A percentile compares a stretch with the other conserved stretches of the same genome.
phyloP scores from a whole-genome alignment of 1,284 basidiomycete genomes.

The Microbotryomycetes sp. region DNA sequence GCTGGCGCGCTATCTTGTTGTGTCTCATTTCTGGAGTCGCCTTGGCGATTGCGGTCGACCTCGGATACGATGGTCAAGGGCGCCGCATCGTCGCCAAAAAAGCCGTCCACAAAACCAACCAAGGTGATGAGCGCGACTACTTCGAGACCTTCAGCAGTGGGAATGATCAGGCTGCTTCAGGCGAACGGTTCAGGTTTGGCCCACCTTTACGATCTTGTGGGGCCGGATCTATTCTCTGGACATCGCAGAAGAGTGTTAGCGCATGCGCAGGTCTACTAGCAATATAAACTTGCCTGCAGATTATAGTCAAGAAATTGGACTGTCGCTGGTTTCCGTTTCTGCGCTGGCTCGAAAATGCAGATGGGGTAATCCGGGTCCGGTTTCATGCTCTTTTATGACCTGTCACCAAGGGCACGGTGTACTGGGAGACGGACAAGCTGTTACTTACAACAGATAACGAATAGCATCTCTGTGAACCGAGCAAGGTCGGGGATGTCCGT shows the following conservation, averaged over 20 bases:
- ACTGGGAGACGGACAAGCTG: background rate
- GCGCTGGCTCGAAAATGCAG: background rate
- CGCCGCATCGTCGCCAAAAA: background rate
- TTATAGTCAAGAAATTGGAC: constrained; percentile 22
- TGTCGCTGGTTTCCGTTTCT: constrained; percentile 6
- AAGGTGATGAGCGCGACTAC: constrained; percentile 12
- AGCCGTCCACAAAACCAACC: constrained; percentile 10
- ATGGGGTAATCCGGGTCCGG: constrained; percentile 25
- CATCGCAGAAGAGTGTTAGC: no score
- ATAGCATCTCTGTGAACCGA: constrained; percentile 11
- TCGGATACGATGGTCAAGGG: background rate
- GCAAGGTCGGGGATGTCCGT: background rate
- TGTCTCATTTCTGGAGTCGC: no score
- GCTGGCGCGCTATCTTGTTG: no score
- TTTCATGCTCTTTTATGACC: constrained; percentile 3
- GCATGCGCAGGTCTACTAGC: no score
- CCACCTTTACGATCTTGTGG: constrained; percentile 19
- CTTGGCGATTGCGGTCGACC: no score
- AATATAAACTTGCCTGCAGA: constrained; percentile 10
- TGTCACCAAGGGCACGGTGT: background rate
- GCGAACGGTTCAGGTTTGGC: background rate
- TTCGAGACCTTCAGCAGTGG: constrained; percentile 26
- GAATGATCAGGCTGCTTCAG: no score
- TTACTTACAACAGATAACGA: constrained; percentile 14
- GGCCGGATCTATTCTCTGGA: constrained; percentile 20